These are phyloP conservation scores for Aureobasidium sp. DNA, from an alignment of 2,329 filamentous ascomycete species.

Conservation along the genomic window DNA sequence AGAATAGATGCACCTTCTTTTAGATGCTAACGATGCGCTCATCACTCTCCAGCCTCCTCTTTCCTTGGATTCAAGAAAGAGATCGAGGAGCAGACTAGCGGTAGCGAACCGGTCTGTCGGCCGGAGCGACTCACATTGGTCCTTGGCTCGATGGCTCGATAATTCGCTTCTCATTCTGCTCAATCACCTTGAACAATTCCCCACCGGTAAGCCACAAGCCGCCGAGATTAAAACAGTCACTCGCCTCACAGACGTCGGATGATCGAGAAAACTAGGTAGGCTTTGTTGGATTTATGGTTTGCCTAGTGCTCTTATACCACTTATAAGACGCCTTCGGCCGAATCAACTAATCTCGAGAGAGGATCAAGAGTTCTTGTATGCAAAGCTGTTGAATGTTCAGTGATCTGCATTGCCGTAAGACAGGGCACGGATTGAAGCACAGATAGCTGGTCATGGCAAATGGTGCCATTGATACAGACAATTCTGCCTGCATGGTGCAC, in stretches of 20 bases:
- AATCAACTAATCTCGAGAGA: background rate
- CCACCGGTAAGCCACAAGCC: background rate
- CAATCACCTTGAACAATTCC: background rate
- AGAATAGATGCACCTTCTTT: background rate
- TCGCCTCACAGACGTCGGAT: background rate
- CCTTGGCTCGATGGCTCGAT: background rate
- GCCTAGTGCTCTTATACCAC: background rate
- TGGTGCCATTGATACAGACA: slow-evolving; percentile 4
- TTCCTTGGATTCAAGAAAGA: background rate
- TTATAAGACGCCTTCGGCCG: background rate
- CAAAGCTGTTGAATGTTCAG: background rate
- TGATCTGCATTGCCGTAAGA: background rate
- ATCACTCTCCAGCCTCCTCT: background rate
- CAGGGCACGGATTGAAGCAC: background rate
- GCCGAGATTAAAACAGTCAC: background rate
- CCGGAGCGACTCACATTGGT: background rate
- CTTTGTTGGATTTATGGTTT: background rate
- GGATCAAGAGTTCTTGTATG: background rate
- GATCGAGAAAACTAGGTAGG: background rate
- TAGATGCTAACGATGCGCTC: slow-evolving; percentile 2
- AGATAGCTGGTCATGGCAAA: background rate
- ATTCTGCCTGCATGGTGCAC: slow-evolving; percentile 12
- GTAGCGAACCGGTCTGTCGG: slow-evolving; percentile 1
- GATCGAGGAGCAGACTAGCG: background rate
- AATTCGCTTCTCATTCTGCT: background rate